Base-by-base conservation (phyloP, 2,329 filamentous ascomycete species). In the Metarhizium album region DNA sequence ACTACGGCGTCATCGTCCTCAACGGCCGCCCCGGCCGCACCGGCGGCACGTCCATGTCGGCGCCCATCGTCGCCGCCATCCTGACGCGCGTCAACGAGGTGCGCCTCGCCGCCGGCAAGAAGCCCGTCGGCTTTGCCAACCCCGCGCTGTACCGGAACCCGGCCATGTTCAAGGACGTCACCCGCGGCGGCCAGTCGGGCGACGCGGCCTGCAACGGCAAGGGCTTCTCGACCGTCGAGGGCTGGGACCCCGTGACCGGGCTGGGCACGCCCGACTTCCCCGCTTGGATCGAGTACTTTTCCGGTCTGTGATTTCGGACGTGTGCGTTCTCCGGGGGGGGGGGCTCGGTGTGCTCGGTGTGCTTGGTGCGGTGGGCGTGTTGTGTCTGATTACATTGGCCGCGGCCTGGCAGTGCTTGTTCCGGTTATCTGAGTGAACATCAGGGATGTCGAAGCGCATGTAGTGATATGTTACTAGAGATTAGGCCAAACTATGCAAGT, bases 11-110 rank as follows among this genome's bases (percentile, higher is more conserved):
- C 45, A 62, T 74, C 6, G 70, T 71, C 1, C 60, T 73, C 31
- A 61, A 73, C 46, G 72, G 72, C 20, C 58, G 60, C 4, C 72
- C 72, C 50, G 56, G 58, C 0, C 62, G 72, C 27, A 67, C 73
- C 0, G 75, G 67, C 47, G 78, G 76, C 14, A 81, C 78, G 0
- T 75, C 71, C 46, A 64, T 62, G 33, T 61, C 64, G 5, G 63
- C 63, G 4, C 67, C 67, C 2, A 59, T 64, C 14, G 63, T 67
- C n/a, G 65, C 58, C 4, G 57, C 58, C 35, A 64, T 71, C 49
- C 54, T 69, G 42, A 62, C 57, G n/a, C 54, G 65, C 45, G 58
- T 65, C 6, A 66, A 66, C 24, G 62, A 59, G 40, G 59, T 61
- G 54, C 56, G 62, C 9, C 42, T 66, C 43, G 50, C 51, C n/a